These are phyloP conservation scores for Alternaria triticina DNA, from an alignment of 2,329 filamentous ascomycete genomes.

Conservation along the genomic window DNA sequence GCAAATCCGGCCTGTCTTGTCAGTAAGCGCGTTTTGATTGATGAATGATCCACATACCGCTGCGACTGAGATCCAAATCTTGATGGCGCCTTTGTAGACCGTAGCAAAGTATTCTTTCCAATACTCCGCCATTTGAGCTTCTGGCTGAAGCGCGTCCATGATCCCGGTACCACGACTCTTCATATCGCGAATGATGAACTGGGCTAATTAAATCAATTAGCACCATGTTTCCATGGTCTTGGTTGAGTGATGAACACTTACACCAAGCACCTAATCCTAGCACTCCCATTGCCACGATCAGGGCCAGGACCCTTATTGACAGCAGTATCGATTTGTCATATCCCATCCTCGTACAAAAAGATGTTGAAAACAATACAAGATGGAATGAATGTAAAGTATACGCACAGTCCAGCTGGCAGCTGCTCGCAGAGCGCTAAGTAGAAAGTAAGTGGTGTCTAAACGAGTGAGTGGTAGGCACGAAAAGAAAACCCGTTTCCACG, in stretches of 20 bases:
- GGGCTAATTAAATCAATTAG: slow-evolving; percentile 11
- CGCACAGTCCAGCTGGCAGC: slow-evolving; percentile 36
- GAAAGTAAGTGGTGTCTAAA: slow-evolving; percentile 13
- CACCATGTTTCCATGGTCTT: not conserved
- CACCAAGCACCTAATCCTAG: slow-evolving; percentile 35
- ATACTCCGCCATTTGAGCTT: slow-evolving; percentile 13
- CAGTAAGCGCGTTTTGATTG: not conserved
- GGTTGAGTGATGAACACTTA: slow-evolving; percentile 11
- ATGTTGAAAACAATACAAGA: not conserved
- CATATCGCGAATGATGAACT: slow-evolving; percentile 30
- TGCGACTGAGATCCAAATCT: slow-evolving; percentile 34
- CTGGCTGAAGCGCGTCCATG: slow-evolving; percentile 14
- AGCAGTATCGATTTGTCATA: slow-evolving; percentile 18
- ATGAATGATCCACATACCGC: slow-evolving; percentile 22
- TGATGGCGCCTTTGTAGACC: slow-evolving; percentile 16
- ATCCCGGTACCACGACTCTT: slow-evolving; percentile 24
- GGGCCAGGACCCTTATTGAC: slow-evolving; percentile 27
- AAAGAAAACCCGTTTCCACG: slow-evolving; percentile 4
- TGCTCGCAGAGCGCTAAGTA: slow-evolving; percentile 34
- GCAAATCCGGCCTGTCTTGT: slow-evolving; percentile 31
- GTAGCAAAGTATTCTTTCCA: slow-evolving; percentile 30
- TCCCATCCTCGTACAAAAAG: slow-evolving; percentile 24
- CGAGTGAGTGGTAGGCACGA: slow-evolving; percentile 11
- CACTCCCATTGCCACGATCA: slow-evolving; percentile 26
- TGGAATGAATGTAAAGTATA: slow-evolving; percentile 13